Evolutionary conservation across 2,329 filamentous ascomycete genomes (phyloP), one percentile per base, ranked within the genome.

Genomic region (Geoglossum cookeanum): DNA sequence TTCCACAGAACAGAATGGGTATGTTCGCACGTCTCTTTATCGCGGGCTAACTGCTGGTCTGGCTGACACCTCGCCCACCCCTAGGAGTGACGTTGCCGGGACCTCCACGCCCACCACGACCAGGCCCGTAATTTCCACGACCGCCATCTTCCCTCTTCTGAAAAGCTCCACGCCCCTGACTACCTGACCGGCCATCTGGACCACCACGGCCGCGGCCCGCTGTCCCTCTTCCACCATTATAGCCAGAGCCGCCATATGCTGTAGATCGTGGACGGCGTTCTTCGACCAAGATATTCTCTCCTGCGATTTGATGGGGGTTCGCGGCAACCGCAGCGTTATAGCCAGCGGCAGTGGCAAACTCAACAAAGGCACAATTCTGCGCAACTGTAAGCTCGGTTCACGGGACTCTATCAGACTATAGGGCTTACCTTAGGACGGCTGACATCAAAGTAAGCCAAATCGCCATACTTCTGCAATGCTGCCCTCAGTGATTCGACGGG

Each of bases 291-390:
- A 98, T 84, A 65, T 80, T 83, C 70, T 95, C 85, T 63, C 82
- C 85, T 64, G 85, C 87, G 61, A 98, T 80, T 49, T 79, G 78
- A 72, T 94, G 88, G 39, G 91, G 91, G 73, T 94, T 97, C 63
- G 84, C 85, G 60, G 79, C 79, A 42, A 87, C 77, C 48, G 92
- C 92, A 61, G 86, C 84, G 69, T 87, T 79, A 72, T 94, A 96
- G 52, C 81, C 88, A 57, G 89, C 81, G 27, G 80, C 68, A 52
- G 84, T 85, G 67, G 83, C 85, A 71, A 92, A 98, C 70, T 98
- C 92, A 59, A 96, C 87, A 67, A 97, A 97, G 30, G 92, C 92
- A 67, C 89, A 96, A 77, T 92, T 96, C 91, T 94, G 67, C 33
- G 48, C 11, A 53, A 4, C 49, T 9, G 29, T 53, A 22, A 53